Evolutionary conservation across 805 yeast species (phyloP).

Genomic region (Novakomyces olei): DNA sequence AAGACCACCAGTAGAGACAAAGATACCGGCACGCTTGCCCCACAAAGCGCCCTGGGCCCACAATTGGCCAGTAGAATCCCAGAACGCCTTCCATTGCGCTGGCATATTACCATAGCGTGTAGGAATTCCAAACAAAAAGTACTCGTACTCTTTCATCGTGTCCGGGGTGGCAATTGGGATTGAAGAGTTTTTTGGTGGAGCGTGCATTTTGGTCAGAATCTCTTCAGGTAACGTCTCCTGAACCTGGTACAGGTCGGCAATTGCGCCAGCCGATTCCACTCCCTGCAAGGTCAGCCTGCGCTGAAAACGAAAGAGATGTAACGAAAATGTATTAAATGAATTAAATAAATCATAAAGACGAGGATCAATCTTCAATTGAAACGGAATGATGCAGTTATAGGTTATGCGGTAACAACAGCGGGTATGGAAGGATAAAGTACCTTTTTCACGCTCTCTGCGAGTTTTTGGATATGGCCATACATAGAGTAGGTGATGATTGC

Average conservation of each 20-base stretch:
- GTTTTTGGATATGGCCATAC: constrained; percentile 48
- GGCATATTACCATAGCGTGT: constrained; percentile 69
- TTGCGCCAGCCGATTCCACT: constrained; percentile 42
- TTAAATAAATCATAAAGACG: no score
- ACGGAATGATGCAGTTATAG: no score
- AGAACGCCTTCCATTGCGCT: constrained; percentile 54
- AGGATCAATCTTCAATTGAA: no score
- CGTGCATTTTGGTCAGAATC: constrained; percentile 30
- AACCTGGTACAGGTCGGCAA: constrained; percentile 50
- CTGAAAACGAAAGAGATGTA: no score
- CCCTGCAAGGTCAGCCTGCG: no score
- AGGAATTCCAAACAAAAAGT: constrained; percentile 66
- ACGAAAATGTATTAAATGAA: no score
- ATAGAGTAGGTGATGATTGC: constrained; percentile 47
- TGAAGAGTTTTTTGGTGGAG: constrained; percentile 40
- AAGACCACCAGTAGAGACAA: constrained; percentile 48
- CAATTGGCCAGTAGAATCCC: constrained; percentile 57
- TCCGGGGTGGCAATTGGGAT: constrained; percentile 43
- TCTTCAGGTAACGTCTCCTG: constrained; percentile 52
- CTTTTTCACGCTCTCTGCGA: constrained; percentile 48
- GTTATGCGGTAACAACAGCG: no score
- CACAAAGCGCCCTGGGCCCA: constrained; percentile 56
- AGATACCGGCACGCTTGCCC: constrained; percentile 56
- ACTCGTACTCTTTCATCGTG: constrained; percentile 45
- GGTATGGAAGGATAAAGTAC: no score